Evolutionary conservation across 2,329 filamentous ascomycete genomes (phyloP).

Genomic region (Trichoderma polysporum): DNA sequence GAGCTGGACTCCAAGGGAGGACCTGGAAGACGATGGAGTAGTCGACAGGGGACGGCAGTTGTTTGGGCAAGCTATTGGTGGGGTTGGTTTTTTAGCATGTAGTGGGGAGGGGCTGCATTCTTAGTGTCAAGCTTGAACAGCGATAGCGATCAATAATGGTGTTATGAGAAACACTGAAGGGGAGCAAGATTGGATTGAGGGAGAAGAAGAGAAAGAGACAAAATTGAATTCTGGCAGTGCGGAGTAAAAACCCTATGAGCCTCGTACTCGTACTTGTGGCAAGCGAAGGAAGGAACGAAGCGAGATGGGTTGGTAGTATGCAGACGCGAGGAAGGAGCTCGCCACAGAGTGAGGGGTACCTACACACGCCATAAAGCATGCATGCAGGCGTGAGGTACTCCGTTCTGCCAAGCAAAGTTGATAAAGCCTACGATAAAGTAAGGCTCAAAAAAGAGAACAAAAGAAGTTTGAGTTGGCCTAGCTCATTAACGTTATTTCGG

Average conservation of each 20-base stretch:
- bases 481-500: neutral
- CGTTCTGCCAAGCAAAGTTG: neutral
- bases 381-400: neutral
- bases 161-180: neutral
- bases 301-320: neutral
- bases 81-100: neutral
- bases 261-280: neutral
- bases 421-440: neutral
- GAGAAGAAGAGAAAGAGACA: neutral
- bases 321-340: neutral
- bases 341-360: neutral
- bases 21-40: neutral
- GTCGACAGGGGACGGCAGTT: slow-evolving; percentile 9
- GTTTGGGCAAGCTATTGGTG: neutral
- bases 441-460: neutral
- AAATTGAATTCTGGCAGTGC: neutral
- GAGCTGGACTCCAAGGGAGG: neutral
- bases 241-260: neutral
- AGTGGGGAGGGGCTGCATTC: neutral
- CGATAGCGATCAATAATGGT: neutral
- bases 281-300: neutral
- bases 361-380: neutral
- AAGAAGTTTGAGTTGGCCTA: neutral
- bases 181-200: neutral
- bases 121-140: neutral